Conservation (phyloP, 75 land plant species). For the Selaginella tamariscina region DNA sequence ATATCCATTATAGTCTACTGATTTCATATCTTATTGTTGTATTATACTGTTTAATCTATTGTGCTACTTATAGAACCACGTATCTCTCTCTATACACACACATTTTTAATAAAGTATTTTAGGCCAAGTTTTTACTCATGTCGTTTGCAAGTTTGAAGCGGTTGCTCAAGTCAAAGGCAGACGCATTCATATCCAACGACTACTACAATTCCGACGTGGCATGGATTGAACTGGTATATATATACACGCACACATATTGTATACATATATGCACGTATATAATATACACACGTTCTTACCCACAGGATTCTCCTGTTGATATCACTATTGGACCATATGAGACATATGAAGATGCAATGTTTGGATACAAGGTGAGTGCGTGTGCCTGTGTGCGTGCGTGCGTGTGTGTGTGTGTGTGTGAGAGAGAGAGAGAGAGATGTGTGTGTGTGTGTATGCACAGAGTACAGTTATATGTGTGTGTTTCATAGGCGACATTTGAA, state of each 20-base stretch:
- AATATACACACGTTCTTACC: background rate
- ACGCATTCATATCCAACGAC: constrained; percentile 85
- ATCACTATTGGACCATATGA: constrained; percentile 96
- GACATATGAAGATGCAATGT: constrained; percentile 86
- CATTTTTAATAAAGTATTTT: background rate
- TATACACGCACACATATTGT: background rate
- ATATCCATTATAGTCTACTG: too few relatives aligned
- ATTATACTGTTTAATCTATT: too few relatives aligned
- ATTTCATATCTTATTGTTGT: too few relatives aligned
- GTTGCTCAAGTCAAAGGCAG: constrained; percentile 61
- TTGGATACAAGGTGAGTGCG: constrained; percentile 71
- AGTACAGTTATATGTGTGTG: background rate
- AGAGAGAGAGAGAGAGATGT: too few relatives aligned
- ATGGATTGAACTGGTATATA: constrained; percentile 88
- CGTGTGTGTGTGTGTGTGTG: background rate
- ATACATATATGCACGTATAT: background rate
- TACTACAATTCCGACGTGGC: constrained; percentile 92
- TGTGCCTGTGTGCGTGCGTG: background rate
- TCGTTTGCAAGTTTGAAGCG: constrained; percentile 55
- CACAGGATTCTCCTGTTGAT: constrained; percentile 78
- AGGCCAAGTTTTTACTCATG: constrained; percentile 4
- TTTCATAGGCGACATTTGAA: constrained; percentile 88
- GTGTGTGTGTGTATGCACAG: background rate
- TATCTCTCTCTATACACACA: too few relatives aligned
- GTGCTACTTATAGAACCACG: too few relatives aligned